Evolutionary conservation across 2,329 filamentous ascomycete genomes (phyloP), one percentile per base, ranked within the genome.

Genomic region (Claviceps spartinae): DNA sequence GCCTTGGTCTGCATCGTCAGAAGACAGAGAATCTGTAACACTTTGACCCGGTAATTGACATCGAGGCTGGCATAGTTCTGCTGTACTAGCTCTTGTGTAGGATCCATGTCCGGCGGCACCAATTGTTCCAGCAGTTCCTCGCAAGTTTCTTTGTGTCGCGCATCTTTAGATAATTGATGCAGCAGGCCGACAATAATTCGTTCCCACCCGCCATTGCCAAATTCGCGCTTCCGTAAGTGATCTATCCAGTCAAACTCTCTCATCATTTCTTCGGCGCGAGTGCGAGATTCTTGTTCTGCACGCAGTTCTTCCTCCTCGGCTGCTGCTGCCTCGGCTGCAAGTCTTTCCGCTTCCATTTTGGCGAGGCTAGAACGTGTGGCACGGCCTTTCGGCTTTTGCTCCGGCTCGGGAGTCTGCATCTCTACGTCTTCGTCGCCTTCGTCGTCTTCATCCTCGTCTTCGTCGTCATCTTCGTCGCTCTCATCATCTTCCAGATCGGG

Each of bases 181-280:
- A 98, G 69, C 16, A 97, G 72, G 6, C 90, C 93, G 44, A 95
- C 83, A 62, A 97, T 77, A 56, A 96, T 91, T 55, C 88, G 69
- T 67, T 96, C 82, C 93, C 93, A 98, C 20, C 89, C 89, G 52
- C 91, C 93, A 45, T 91, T 79, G 56, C 80, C 76, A 64, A 97
- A 95, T 58, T 95, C 84, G 46, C 91, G 85, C 61, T 86, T 86
- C 57, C 83, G 82, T 22, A 96, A 73, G 56, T 87, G 79, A 50
- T 94, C 86, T 54, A 94, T 81, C 93, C 93, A 98, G 59, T 88
- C 79, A 57, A 85, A 89, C 6, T 80, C 72, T 8, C 71, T 74
- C 47, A 94, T 75, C 60, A 93, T 79, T 55, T 95, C 88, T 22
- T 83, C 78, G 7, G 88, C 90, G 11, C 79, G 82, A 63, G 89